These are phyloP conservation scores for Pulveroboletus sp. DNA, from an alignment of 768 basidiomycete genomes.

Conservation along the genomic window DNA sequence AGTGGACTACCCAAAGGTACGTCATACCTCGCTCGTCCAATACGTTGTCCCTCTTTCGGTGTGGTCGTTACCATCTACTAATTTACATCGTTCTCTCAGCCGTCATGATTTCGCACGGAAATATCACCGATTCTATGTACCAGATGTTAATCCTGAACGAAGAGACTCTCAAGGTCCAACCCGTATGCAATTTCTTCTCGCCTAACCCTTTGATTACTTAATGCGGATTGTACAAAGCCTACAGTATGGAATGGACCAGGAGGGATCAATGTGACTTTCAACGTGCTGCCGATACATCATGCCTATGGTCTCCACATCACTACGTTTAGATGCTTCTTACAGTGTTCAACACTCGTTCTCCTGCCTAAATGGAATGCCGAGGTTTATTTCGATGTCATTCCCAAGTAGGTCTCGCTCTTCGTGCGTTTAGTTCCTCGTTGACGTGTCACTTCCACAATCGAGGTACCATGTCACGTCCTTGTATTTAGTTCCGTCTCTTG, in stretches of 20 bases:
- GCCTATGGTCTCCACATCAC: conserved; percentile 55
- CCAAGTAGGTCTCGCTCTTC: conserved; percentile 43
- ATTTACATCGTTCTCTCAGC: conserved; percentile 33
- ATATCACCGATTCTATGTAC: conserved; percentile 42
- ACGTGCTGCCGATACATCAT: conserved; percentile 66
- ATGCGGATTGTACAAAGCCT: conserved; percentile 27
- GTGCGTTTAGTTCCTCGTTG: background rate
- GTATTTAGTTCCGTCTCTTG: conserved; percentile 54
- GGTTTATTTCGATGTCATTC: conserved; percentile 45
- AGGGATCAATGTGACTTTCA: conserved; percentile 46
- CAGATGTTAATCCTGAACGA: conserved; percentile 34
- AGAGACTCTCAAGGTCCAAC: conserved; percentile 32
- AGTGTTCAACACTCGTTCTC: conserved; percentile 46
- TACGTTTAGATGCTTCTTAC: conserved; percentile 44
- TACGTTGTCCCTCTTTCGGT: background rate
- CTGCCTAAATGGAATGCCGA: conserved; percentile 60
- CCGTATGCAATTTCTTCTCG: conserved; percentile 30
- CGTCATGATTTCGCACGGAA: conserved; percentile 72
- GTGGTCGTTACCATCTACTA: background rate
- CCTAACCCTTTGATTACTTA: background rate
- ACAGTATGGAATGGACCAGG: conserved; percentile 38
- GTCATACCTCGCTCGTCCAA: background rate
- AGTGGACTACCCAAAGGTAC: conserved; percentile 71
- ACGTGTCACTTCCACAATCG: background rate
- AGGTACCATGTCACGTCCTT: conserved; percentile 55